Percentiles rank a stretch among this genome's conserved stretches.
Conservation (phyloP, 2,329 filamentous ascomycete species). For the Cladorrhinum sp. region DNA sequence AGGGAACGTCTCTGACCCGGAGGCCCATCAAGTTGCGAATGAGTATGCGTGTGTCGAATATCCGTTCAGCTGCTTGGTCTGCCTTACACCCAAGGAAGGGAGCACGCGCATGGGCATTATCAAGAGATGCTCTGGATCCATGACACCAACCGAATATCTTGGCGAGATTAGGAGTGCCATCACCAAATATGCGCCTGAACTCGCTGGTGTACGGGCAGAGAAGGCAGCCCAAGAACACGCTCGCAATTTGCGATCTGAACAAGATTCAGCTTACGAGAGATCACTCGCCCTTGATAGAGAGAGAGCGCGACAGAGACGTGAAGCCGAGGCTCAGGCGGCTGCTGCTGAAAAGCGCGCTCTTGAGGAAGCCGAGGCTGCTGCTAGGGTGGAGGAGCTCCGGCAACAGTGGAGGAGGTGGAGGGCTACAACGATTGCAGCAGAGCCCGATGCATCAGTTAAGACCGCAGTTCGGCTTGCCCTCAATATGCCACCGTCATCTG, state of each 20-base stretch:
- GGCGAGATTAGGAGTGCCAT: constrained; percentile 72
- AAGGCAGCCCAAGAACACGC: constrained; percentile 76
- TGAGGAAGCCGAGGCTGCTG: constrained; percentile 61
- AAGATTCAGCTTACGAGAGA: constrained; percentile 91
- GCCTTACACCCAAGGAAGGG: constrained; percentile 80
- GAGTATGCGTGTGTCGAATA: constrained; percentile 89
- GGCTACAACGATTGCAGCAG: constrained; percentile 60
- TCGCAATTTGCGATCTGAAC: constrained; percentile 78
- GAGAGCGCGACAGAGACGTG: constrained; percentile 70
- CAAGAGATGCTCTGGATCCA: constrained; percentile 71
- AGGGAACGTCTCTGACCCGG: constrained; percentile 86
- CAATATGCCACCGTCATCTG: constrained; percentile 58
- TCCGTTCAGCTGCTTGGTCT: constrained; percentile 82
- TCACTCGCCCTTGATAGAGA: constrained; percentile 86
- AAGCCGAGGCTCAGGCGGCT: constrained; percentile 69
- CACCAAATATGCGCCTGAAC: constrained; percentile 69
- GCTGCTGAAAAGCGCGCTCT: constrained; percentile 61
- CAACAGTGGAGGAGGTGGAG: constrained; percentile 81
- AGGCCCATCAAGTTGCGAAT: constrained; percentile 88
- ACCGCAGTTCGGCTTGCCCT: constrained; percentile 70
- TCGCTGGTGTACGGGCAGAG: constrained; percentile 71
- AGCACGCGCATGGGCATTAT: constrained; percentile 89
- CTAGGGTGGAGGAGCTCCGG: constrained; percentile 41
- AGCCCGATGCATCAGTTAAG: constrained; percentile 62
- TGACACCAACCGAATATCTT: constrained; percentile 67